A percentile compares a stretch with the other conserved stretches of the same genome.
Conservation (phyloP, 1,139 yeast species). For the Scheffersomyces quercinus region DNA sequence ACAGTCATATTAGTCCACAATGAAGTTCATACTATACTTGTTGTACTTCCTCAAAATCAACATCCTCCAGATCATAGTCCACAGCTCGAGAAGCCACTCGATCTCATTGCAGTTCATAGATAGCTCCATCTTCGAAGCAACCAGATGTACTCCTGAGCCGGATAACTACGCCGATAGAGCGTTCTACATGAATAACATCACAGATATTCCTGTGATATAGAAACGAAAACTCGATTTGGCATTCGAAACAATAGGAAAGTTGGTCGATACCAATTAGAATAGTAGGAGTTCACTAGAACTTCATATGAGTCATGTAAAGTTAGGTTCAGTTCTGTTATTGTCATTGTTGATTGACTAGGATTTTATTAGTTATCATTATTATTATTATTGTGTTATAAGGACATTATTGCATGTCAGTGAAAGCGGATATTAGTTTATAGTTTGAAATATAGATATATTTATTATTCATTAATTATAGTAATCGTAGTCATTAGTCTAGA, state of each 20-base stretch:
- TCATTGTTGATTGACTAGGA: too few relatives aligned
- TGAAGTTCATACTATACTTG: conserved; percentile 37
- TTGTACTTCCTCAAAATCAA: conserved; percentile 41
- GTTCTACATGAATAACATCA: conserved; percentile 24
- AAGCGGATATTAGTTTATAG: conserved; percentile 1
- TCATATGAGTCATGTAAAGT: too few relatives aligned
- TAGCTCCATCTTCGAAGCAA: conserved; percentile 37
- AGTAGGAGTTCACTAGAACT: too few relatives aligned
- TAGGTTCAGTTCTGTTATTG: too few relatives aligned
- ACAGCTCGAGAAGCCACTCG: conserved; percentile 36
- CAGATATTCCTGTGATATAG: conserved; percentile 26
- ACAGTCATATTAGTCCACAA: conserved; percentile 8
- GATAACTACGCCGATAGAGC: conserved; percentile 22
- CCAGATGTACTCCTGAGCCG: conserved; percentile 25
- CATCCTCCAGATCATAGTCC: conserved; percentile 37
- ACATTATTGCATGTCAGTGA: too few relatives aligned
- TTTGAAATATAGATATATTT: conserved; percentile 1
- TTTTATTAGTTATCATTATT: too few relatives aligned
- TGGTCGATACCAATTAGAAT: too few relatives aligned
- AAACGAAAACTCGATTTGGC: too few relatives aligned
- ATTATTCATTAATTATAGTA: background rate
- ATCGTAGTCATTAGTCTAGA: background rate
- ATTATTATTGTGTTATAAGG: too few relatives aligned
- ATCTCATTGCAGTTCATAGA: conserved; percentile 34
- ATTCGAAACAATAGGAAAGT: too few relatives aligned